Evolutionary conservation across 352 stramenopile species (phyloP).

Genomic region (Pelagophyceae sp.): DNA sequence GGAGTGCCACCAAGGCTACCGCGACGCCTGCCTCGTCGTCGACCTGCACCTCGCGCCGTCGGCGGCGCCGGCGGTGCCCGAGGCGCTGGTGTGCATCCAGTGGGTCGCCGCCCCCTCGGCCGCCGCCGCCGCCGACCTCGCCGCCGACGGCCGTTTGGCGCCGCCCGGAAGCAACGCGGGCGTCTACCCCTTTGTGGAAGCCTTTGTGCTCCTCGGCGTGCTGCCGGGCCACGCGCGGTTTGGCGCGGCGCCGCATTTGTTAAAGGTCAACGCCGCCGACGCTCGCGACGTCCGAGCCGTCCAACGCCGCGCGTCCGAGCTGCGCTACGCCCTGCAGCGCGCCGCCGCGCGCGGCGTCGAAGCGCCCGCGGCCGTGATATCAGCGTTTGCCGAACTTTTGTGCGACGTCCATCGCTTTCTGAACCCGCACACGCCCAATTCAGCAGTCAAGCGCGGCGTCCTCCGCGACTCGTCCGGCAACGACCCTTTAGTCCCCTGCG

Average conservation of each 20-base stretch:
- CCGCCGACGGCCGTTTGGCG: not conserved
- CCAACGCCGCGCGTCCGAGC: not conserved
- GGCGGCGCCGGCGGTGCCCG: not conserved
- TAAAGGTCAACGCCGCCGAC: not conserved
- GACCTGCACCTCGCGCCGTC: not conserved
- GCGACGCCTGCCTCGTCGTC: not conserved
- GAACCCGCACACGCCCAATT: not conserved
- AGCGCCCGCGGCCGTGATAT: not conserved
- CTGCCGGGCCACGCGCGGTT: not conserved
- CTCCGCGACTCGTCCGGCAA: not conserved
- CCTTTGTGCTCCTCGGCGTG: slow-evolving; percentile 12
- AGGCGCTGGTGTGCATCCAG: slow-evolving; percentile 12
- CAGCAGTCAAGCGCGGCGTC: not conserved
- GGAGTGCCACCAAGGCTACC: not conserved
- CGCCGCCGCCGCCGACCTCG: not conserved
- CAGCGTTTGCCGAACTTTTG: not conserved
- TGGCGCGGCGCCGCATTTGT: not conserved
- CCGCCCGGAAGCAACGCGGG: not conserved
- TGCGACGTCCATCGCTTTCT: slow-evolving; percentile 10
- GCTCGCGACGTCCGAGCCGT: not conserved
- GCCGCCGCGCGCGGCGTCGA: not conserved
- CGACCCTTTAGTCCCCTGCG: not conserved
- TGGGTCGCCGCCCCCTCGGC: not conserved
- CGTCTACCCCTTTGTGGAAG: slow-evolving; percentile 1
- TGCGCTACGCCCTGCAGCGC: slow-evolving; percentile 2